phyloP scores from a whole-genome alignment of 371 early-diverging fungal genomes.

The Apophysomyces sp. region DNA sequence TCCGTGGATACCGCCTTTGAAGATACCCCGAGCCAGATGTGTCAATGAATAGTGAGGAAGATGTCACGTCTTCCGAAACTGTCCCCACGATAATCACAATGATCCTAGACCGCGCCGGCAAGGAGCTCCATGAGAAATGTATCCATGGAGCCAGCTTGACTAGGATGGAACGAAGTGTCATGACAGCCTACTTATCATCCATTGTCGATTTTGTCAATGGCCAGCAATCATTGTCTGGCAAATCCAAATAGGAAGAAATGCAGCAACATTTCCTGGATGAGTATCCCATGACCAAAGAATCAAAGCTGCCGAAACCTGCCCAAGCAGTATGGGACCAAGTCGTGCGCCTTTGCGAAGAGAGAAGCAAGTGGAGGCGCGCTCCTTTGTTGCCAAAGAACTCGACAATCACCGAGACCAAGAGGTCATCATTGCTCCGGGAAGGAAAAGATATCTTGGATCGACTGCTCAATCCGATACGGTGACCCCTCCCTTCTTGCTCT shows the following conservation, averaged over 20 bases:
- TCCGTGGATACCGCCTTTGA: background rate
- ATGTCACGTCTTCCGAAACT: background rate
- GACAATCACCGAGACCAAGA: background rate
- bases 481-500: background rate
- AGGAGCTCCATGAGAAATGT: background rate
- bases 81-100: background rate
- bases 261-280: background rate
- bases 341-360: background rate
- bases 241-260: background rate
- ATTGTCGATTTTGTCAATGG: no score
- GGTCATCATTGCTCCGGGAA: background rate
- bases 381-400: background rate
- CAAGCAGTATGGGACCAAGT: background rate
- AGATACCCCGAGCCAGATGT: background rate
- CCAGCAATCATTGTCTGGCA: background rate
- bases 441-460: no score
- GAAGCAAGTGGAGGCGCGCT: background rate
- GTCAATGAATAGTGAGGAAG: background rate
- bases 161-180: background rate
- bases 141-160: background rate
- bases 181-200: background rate
- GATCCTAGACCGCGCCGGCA: background rate
- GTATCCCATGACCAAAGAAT: background rate
- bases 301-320: background rate
- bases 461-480: no score